A percentile compares a stretch with the other conserved stretches of the same genome.
phyloP scores from a whole-genome alignment of 148 eudicot genomes.

The Fallopia convolvulus region DNA sequence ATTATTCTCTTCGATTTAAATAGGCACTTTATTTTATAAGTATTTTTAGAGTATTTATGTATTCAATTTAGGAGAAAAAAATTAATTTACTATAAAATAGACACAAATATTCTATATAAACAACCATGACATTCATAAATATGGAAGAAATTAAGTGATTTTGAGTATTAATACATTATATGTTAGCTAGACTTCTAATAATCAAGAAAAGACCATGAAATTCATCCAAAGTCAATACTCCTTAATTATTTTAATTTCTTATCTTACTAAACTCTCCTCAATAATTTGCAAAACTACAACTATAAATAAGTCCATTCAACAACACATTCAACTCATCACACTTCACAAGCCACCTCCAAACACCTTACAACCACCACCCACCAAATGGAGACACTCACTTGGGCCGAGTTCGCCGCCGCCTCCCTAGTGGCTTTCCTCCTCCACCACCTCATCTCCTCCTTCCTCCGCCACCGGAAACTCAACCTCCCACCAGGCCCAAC shows the following conservation, averaged over 20 bases:
- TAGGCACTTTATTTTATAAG: no score
- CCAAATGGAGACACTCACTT: conserved; percentile 18
- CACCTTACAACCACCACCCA: not conserved
- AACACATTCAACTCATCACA: not conserved
- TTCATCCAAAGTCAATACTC: not conserved
- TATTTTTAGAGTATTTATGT: no score
- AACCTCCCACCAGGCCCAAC: conserved; percentile 84
- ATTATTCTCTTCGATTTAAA: no score
- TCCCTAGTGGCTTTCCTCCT: conserved; percentile 28
- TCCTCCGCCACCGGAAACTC: conserved; percentile 29
- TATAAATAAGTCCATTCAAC: not conserved
- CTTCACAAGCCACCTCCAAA: not conserved
- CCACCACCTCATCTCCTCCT: conserved; percentile 23
- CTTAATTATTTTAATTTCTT: not conserved
- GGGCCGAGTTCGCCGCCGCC: conserved; percentile 22
- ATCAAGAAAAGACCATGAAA: not conserved
- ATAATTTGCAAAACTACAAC: not conserved
- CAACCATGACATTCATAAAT: no score
- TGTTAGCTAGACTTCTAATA: not conserved
- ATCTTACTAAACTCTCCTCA: not conserved
- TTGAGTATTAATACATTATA: no score
- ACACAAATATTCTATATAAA: no score
- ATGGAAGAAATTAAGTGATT: no score
- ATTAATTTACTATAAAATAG: no score
- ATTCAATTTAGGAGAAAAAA: no score